A percentile compares a stretch with the other conserved stretches of the same genome.
These are phyloP conservation scores for Podaxis pistillaris DNA, from an alignment of 768 basidiomycete genomes.

Conservation along the genomic window DNA sequence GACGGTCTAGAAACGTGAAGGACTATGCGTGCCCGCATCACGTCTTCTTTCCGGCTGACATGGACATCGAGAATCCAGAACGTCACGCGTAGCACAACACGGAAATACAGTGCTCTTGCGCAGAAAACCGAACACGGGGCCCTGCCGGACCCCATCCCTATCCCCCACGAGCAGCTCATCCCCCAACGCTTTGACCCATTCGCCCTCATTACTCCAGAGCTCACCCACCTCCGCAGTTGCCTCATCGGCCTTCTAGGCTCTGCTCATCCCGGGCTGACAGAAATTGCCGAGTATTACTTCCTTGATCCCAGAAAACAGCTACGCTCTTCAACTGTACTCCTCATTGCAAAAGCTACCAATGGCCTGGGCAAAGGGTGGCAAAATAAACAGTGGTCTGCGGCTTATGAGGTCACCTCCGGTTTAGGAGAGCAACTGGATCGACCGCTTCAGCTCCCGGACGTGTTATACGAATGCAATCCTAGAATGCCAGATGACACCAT, in stretches of 20 bases:
- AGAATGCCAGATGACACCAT: constrained; percentile 75
- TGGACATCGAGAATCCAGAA: constrained; percentile 13
- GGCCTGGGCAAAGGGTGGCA: constrained; percentile 73
- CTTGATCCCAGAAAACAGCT: constrained; percentile 86
- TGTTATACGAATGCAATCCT: constrained; percentile 91
- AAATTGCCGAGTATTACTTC: constrained; percentile 93
- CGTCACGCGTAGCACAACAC: constrained; percentile 29
- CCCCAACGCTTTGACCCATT: constrained; percentile 53
- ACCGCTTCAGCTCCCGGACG: constrained; percentile 75
- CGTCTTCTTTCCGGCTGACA: constrained; percentile 18
- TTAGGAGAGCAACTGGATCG: constrained; percentile 64
- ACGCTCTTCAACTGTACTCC: constrained; percentile 83
- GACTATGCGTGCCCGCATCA: constrained; percentile 9
- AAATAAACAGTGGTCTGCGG: constrained; percentile 57
- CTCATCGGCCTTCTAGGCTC: constrained; percentile 81
- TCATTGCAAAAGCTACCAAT: constrained; percentile 92
- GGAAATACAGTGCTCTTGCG: constrained; percentile 38
- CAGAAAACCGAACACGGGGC: constrained; percentile 36
- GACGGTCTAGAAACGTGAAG: constrained; percentile 2
- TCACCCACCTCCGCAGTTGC: constrained; percentile 65
- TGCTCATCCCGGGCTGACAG: constrained; percentile 83
- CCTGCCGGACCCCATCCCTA: constrained; percentile 27
- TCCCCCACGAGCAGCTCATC: constrained; percentile 23
- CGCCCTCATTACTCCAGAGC: constrained; percentile 67
- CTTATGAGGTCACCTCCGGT: constrained; percentile 53